Conservation (phyloP, 2,329 filamentous ascomycete species). For the Pestalotiopsis fici region DNA sequence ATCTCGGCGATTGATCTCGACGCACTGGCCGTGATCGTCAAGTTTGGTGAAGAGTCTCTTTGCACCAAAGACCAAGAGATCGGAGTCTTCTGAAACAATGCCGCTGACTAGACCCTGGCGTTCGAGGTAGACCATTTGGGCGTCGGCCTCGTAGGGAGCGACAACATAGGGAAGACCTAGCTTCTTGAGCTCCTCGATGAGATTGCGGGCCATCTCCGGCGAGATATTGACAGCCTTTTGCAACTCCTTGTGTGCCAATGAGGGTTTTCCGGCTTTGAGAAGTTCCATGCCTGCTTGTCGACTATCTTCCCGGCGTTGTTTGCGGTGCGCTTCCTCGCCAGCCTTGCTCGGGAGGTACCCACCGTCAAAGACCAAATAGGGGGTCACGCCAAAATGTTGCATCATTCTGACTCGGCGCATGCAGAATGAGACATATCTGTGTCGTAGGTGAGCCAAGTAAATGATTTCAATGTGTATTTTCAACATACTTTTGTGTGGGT, state of each 20-base stretch:
- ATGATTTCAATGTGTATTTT: conserved; percentile 6
- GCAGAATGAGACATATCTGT: conserved; percentile 84
- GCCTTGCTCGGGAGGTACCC: conserved; percentile 94
- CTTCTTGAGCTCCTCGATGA: conserved; percentile 90
- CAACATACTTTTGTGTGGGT: conserved; percentile 78
- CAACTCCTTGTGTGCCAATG: conserved; percentile 81
- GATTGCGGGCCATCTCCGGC: conserved; percentile 86
- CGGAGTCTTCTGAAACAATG: conserved; percentile 94
- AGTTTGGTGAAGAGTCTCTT: conserved; percentile 90
- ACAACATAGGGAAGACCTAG: conserved; percentile 83
- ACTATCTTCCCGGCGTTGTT: conserved; percentile 75
- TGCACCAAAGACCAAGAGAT: conserved; percentile 92
- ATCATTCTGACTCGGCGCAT: conserved; percentile 93
- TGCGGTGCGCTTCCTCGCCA: conserved; percentile 77
- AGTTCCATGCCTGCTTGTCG: conserved; percentile 76
- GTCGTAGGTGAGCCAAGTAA: conserved; percentile 17
- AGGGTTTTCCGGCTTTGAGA: conserved; percentile 76
- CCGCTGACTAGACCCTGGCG: conserved; percentile 80
- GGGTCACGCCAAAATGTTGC: conserved; percentile 88
- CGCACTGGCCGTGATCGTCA: conserved; percentile 88
- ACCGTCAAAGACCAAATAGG: conserved; percentile 94
- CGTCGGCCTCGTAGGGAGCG: conserved; percentile 95
- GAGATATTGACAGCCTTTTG: conserved; percentile 97
- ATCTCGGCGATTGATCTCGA: conserved; percentile 87
- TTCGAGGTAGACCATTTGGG: conserved; percentile 95